A percentile compares a stretch with the other conserved stretches of the same genome.
Evolutionary conservation across 352 stramenopile genomes (phyloP).

Genomic region (Poterioochromonas sp.): DNA sequence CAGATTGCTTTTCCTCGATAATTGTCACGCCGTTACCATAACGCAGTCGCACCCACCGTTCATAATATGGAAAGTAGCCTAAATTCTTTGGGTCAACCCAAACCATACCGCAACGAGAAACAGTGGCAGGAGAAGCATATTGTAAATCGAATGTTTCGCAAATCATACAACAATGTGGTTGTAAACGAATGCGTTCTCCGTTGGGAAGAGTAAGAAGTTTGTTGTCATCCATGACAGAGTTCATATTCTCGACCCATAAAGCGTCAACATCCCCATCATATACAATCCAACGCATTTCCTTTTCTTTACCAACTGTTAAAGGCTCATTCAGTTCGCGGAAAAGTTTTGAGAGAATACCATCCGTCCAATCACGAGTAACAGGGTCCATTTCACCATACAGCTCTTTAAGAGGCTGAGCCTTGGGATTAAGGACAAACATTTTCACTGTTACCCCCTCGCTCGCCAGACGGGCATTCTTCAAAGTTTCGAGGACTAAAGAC

Average conservation of each 20-base stretch:
- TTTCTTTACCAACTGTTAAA: slow-evolving; percentile 77
- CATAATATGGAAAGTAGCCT: slow-evolving; percentile 83
- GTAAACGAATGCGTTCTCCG: slow-evolving; percentile 95
- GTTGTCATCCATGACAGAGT: slow-evolving; percentile 95
- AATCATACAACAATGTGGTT: slow-evolving; percentile 90
- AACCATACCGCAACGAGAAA: slow-evolving; percentile 90
- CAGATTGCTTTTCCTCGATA: slow-evolving; percentile 38
- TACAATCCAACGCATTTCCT: slow-evolving; percentile 97
- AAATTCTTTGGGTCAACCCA: slow-evolving; percentile 92
- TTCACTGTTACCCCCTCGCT: slow-evolving; percentile 77
- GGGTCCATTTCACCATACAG: slow-evolving; percentile 96
- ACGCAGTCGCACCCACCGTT: slow-evolving; percentile 81
- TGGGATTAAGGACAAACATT: slow-evolving; percentile 84
- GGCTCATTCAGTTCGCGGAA: slow-evolving; percentile 85
- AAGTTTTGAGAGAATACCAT: slow-evolving; percentile 79
- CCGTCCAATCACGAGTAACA: slow-evolving; percentile 94
- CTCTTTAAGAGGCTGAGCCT: slow-evolving; percentile 89
- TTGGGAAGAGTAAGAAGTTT: slow-evolving; percentile 92
- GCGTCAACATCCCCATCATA: slow-evolving; percentile 90
- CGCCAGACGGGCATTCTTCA: slow-evolving; percentile 73
- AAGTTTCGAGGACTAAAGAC: slow-evolving; percentile 89
- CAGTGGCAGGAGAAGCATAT: slow-evolving; percentile 89
- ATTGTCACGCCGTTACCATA: slow-evolving; percentile 52
- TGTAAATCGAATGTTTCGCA: slow-evolving; percentile 95
- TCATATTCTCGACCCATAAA: slow-evolving; percentile 97